phyloP scores from a whole-genome alignment of 1,284 basidiomycete species.

The Stereum hirsutum region DNA sequence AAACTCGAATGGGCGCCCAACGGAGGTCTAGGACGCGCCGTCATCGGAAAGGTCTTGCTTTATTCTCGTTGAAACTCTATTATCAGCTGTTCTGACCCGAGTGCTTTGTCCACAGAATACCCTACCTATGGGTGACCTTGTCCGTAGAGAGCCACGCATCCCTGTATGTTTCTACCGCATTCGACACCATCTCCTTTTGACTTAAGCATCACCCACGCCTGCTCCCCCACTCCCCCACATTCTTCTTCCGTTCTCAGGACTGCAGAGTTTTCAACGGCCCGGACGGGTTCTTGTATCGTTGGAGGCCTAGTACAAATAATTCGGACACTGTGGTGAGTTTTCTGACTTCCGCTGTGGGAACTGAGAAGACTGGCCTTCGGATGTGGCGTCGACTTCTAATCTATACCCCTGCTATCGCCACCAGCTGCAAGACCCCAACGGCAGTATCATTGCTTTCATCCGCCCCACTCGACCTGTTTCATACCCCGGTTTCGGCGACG shows the following conservation, averaged over 20 bases:
- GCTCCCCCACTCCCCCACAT: too few species aligned
- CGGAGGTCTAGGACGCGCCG: slow-evolving; percentile 70
- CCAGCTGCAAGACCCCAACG: slow-evolving; percentile 64
- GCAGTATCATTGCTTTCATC: slow-evolving; percentile 66
- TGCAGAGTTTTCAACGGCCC: slow-evolving; percentile 71
- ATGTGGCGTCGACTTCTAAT: too few species aligned
- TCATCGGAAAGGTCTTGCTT: slow-evolving; percentile 65
- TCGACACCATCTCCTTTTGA: background rate
- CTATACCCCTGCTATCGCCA: slow-evolving; percentile 10
- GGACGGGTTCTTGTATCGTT: slow-evolving; percentile 69
- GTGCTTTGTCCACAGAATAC: slow-evolving; percentile 39
- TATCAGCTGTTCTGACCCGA: too few species aligned
- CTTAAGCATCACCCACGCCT: slow-evolving; percentile 3
- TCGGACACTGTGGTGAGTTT: slow-evolving; percentile 54
- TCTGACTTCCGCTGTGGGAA: too few species aligned
- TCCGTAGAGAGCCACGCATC: slow-evolving; percentile 51
- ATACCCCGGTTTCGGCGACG: slow-evolving; percentile 69
- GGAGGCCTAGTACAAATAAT: slow-evolving; percentile 52
- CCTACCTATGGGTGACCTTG: slow-evolving; percentile 72
- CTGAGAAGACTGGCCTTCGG: too few species aligned
- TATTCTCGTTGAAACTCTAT: slow-evolving; percentile 14
- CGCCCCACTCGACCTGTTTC: slow-evolving; percentile 64
- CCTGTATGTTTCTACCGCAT: slow-evolving; percentile 33
- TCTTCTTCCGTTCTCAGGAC: slow-evolving; percentile 16
- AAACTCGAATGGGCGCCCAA: slow-evolving; percentile 76